A percentile compares a stretch with the other conserved stretches of the same genome.
Conservation (phyloP, 1,284 basidiomycete species). For the Marasmius fiardii region DNA sequence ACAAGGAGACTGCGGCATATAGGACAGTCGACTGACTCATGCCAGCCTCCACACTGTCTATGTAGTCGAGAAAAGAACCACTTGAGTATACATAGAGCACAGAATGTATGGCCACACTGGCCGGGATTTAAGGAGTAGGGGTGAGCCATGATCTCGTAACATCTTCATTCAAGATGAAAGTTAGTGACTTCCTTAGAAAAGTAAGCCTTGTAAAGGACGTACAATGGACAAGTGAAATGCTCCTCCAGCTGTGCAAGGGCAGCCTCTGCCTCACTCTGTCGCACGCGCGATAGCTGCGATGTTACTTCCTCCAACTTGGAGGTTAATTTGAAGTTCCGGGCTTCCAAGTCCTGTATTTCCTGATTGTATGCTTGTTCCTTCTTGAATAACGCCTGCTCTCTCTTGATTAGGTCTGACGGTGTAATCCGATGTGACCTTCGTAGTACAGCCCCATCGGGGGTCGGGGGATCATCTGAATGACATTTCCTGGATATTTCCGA, state of each 20-base stretch:
- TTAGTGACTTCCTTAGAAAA: conserved; percentile 6
- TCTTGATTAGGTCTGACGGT: conserved; percentile 32
- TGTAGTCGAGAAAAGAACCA: conserved; percentile 67
- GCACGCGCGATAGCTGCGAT: conserved; percentile 33
- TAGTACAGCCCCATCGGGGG: not conserved
- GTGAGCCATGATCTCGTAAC: conserved; percentile 49
- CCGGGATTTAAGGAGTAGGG: conserved; percentile 55
- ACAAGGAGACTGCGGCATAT: conserved; percentile 55
- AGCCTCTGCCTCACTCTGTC: conserved; percentile 36
- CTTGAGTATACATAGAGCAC: conserved; percentile 58
- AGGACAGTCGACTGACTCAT: conserved; percentile 62
- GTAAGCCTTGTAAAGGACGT: conserved; percentile 27
- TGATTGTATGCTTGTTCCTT: conserved; percentile 28
- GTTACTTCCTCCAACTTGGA: conserved; percentile 38
- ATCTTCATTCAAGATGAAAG: conserved; percentile 25
- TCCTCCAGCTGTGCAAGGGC: conserved; percentile 52
- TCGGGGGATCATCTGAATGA: not conserved
- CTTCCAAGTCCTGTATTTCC: conserved; percentile 28
- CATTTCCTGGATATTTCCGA: not conserved
- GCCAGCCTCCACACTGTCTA: conserved; percentile 58
- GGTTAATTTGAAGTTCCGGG: conserved; percentile 27
- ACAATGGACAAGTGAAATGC: conserved; percentile 54
- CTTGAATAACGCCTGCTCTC: conserved; percentile 33
- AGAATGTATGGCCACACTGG: conserved; percentile 64
- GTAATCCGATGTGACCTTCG: conserved; percentile 33